Percentiles rank a stretch among this genome's conserved stretches.
These are phyloP conservation scores for Phyllosticta paracitricarpa DNA, from an alignment of 2,329 filamentous ascomycete species.

Conservation along the genomic window DNA sequence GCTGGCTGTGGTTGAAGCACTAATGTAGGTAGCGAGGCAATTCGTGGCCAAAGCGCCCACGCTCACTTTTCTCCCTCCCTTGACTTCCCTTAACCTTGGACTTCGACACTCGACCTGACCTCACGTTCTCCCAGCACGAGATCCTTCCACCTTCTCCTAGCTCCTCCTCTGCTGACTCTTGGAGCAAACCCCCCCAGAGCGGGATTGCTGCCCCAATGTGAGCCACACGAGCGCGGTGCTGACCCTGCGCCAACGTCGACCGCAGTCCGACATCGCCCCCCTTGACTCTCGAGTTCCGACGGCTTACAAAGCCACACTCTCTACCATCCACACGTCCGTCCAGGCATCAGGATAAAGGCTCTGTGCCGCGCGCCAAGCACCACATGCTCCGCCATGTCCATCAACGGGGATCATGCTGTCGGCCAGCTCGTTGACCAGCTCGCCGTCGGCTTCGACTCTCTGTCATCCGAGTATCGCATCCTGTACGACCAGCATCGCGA, in stretches of 20 bases:
- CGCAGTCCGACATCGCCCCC: conserved; percentile 2
- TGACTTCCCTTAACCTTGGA: too few species aligned
- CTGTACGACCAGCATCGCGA: conserved; percentile 34
- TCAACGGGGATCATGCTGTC: conserved; percentile 12
- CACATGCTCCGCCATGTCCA: conserved; percentile 5
- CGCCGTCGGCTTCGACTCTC: conserved; percentile 36
- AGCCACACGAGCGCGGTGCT: conserved; percentile 1
- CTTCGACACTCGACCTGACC: not conserved
- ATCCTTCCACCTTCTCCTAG: not conserved
- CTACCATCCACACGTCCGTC: not conserved
- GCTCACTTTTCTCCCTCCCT: too few species aligned
- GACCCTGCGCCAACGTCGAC: conserved; percentile 2
- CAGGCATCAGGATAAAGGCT: conserved; percentile 4
- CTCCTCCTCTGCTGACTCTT: not conserved
- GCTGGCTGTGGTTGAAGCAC: too few species aligned
- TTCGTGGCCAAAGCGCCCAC: too few species aligned
- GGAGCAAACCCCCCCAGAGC: not conserved
- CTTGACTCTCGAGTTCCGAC: conserved; percentile 1
- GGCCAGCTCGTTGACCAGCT: conserved; percentile 31
- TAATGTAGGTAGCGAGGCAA: too few species aligned
- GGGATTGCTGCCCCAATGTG: conserved; percentile 6
- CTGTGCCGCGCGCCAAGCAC: not conserved
- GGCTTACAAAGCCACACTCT: conserved; percentile 6
- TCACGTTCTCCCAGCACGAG: conserved; percentile 2
- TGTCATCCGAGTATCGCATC: conserved; percentile 38